Conservation (phyloP, 805 yeast species). For the Suhomyces pyralidae region DNA sequence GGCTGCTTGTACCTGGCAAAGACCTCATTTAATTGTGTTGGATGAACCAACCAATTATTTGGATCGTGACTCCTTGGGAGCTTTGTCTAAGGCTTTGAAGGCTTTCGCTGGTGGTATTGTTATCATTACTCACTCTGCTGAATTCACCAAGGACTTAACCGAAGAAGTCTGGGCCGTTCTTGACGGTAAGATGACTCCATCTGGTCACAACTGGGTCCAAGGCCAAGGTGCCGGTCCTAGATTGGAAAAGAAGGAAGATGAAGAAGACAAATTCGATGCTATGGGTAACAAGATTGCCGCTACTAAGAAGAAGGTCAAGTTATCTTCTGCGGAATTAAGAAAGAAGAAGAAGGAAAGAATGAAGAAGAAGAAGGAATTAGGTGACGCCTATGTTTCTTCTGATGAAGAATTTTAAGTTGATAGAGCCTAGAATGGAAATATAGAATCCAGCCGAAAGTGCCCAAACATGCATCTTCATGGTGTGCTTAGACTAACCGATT, state of each 20-base stretch:
- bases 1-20: constrained; percentile 99
- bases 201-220: constrained; percentile 99
- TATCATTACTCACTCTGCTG: constrained; percentile 99
- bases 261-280: constrained; percentile 99
- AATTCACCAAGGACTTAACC: constrained; percentile 98
- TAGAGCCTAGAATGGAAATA: not conserved
- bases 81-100: constrained; percentile 98
- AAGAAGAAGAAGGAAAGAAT: constrained; percentile 99
- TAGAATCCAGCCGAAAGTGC: not conserved
- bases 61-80: constrained; percentile 99
- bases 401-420: constrained; percentile 68
- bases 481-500: constrained; percentile 3
- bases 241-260: constrained; percentile 93
- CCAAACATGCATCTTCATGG: not conserved
- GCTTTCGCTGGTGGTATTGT: constrained; percentile 99
- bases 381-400: constrained; percentile 95
- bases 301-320: constrained; percentile 94
- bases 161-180: constrained; percentile 99
- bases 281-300: constrained; percentile 99
- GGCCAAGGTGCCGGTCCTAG: constrained; percentile 99
- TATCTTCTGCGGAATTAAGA: constrained; percentile 98
- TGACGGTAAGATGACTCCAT: constrained; percentile 98
- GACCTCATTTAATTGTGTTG: constrained; percentile 98
- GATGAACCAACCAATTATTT: constrained; percentile 99
- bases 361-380: constrained; percentile 99